phyloP scores from a whole-genome alignment of 352 stramenopile species.

The Thalassiosira mediterranea region DNA sequence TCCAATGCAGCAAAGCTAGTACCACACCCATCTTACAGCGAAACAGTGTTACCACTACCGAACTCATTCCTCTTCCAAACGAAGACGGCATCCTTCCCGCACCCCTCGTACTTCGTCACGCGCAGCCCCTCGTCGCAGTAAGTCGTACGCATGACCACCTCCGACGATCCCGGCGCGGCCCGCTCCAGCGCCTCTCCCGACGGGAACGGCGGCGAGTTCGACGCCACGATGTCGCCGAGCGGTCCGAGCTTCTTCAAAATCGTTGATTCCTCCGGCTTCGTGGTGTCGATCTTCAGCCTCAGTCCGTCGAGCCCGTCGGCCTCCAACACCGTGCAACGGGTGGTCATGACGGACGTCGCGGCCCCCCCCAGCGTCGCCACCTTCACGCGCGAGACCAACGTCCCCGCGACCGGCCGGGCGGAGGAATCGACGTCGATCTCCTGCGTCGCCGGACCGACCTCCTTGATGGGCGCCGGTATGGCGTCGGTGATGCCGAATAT shows the following conservation, averaged over 20 bases:
- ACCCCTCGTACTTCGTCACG: constrained; percentile 59
- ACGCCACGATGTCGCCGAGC: constrained; percentile 61
- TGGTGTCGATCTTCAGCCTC: constrained; percentile 64
- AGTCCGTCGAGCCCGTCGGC: constrained; percentile 63
- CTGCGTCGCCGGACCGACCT: constrained; percentile 76
- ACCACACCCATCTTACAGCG: too few relatives aligned
- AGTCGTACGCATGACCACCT: constrained; percentile 70
- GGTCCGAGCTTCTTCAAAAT: constrained; percentile 73
- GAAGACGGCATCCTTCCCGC: background rate
- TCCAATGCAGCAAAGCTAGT: too few relatives aligned
- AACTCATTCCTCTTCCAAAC: constrained; percentile 49
- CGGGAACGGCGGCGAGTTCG: constrained; percentile 67
- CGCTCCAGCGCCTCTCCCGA: constrained; percentile 59
- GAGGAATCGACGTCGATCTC: constrained; percentile 62
- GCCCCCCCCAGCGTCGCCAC: constrained; percentile 77
- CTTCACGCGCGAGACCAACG: constrained; percentile 74
- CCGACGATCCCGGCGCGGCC: constrained; percentile 58
- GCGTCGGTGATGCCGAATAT: constrained; percentile 81
- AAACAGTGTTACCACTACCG: constrained; percentile 34
- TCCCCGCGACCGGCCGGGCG: constrained; percentile 50
- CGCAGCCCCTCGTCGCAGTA: constrained; percentile 76
- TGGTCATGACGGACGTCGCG: constrained; percentile 82
- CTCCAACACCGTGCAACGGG: constrained; percentile 64
- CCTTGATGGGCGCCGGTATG: constrained; percentile 77
- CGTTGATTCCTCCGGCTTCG: constrained; percentile 77